Percentiles rank a stretch among this genome's conserved stretches.
Evolutionary conservation across 2,329 filamentous ascomycete species (phyloP).

Genomic region (Elsinoe perseae): DNA sequence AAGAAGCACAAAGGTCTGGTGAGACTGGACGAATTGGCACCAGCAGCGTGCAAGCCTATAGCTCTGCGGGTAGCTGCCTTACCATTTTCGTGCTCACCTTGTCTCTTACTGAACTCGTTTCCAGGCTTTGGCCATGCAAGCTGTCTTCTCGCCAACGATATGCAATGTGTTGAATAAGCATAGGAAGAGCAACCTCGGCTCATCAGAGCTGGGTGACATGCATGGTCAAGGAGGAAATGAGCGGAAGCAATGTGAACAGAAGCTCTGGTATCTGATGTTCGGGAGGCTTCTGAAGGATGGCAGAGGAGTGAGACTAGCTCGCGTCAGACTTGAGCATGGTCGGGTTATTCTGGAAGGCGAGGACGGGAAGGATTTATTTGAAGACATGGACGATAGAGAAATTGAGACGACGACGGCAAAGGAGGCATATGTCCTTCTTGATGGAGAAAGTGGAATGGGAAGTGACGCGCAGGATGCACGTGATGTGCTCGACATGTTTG

Average conservation of each 20-base stretch:
- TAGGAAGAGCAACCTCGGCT: neutral
- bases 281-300: slow-evolving; percentile 7
- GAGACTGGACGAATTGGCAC: slow-evolving; percentile 8
- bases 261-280: slow-evolving; percentile 9
- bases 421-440: neutral
- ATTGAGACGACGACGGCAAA: neutral
- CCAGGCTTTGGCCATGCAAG: slow-evolving; percentile 5
- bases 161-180: neutral
- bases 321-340: neutral
- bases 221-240: slow-evolving; percentile 1
- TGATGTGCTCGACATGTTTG: neutral
- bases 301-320: slow-evolving; percentile 8
- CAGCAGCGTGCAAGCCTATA: slow-evolving; percentile 7
- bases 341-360: neutral
- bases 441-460: neutral
- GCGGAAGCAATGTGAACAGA: neutral
- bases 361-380: slow-evolving; percentile 5
- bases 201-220: too few relatives aligned
- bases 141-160: slow-evolving; percentile 3
- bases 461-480: neutral
- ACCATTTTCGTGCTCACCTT: neutral
- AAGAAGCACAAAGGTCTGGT: neutral
- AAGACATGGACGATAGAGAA: neutral
- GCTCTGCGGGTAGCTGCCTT: slow-evolving; percentile 3
- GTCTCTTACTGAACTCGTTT: neutral